Evolutionary conservation across 106 monocot genomes (phyloP), one percentile per base, ranked within the genome.

Genomic region (Vanilla planifolia): DNA sequence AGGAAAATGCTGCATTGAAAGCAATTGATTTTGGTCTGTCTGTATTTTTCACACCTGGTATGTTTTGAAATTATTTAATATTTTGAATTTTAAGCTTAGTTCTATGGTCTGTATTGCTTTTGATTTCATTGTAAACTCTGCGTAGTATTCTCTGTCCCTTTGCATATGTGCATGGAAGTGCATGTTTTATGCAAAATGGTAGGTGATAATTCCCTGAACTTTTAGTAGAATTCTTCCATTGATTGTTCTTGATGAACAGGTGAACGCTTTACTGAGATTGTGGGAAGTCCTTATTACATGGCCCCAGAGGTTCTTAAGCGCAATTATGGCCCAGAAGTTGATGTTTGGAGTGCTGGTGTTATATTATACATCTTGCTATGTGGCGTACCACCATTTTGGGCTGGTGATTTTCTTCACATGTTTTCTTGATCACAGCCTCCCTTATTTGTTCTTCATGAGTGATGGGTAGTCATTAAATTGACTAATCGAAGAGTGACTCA

Each of bases 11-110:
- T 13, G 45, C 74, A 16, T 64, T 84, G 52, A 84, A 84, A 37
- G 75, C 84, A 45, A 84, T 84, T 51, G 84, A 79, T 68, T 79
- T 84, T 41, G 79, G 84, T 5, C 43, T 85, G 13, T 85, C 84
- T 41, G 72, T 85, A 21, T 80, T 85, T 63, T 85, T 79, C 72
- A 79, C 9, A 13, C 75, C 80, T 37, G 80, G 80, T 37, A 37
- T 37, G 37, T 37, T 5, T 4, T 5, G 37, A 37, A 37, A 37
- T 5, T 37, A 9, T 9, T 9, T 5, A 37, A 37, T 5, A 37
- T 9, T 6, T 40, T 40, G 39, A 40, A 2, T 40, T 40, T 40
- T 40, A 40, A 0, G 6, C 39, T 13, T 1, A 40, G 10, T 8
- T 40, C 6, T 40, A 40, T 40, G 13, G 39, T 40, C 2, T 67